phyloP scores from a whole-genome alignment of 345 rosid genomes.

The Lumnitzera littorea region DNA sequence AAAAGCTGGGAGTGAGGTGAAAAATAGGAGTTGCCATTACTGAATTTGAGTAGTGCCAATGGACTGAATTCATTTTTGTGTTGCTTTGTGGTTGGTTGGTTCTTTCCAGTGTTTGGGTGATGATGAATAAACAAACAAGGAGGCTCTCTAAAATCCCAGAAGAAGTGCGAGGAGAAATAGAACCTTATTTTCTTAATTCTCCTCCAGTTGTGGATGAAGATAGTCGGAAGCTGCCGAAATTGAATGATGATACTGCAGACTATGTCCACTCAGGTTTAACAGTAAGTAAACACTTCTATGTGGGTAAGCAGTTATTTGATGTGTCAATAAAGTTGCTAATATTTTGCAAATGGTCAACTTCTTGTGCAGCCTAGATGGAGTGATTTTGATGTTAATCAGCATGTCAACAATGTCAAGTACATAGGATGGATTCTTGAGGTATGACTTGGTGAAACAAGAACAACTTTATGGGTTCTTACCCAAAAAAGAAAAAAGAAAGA shows the following conservation, averaged over 20 bases:
- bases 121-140: conserved; percentile 98
- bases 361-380: conserved; percentile 86
- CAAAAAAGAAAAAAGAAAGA: too few relatives aligned
- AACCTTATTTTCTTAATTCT: conserved; percentile 62
- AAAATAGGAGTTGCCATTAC: too few relatives aligned
- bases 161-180: conserved; percentile 83
- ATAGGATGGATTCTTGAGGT: conserved; percentile 98
- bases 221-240: conserved; percentile 77
- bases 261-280: conserved; percentile 71
- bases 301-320: neutral
- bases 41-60: too few relatives aligned
- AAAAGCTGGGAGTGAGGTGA: too few relatives aligned
- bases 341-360: neutral
- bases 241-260: conserved; percentile 67
- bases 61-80: neutral
- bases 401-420: conserved; percentile 97
- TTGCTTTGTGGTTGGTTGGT: conserved; percentile 2
- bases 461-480: too few relatives aligned
- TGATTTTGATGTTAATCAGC: conserved; percentile 96
- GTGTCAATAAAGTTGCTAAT: neutral
- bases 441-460: conserved; percentile 2
- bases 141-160: conserved; percentile 86
- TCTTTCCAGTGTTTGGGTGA: conserved; percentile 82
- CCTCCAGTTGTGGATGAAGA: conserved; percentile 78
- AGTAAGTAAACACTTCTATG: conserved; percentile 35